These are phyloP conservation scores for Exophiala phaeomuriformis DNA, from an alignment of 2,329 filamentous ascomycete genomes.

Conservation along the genomic window DNA sequence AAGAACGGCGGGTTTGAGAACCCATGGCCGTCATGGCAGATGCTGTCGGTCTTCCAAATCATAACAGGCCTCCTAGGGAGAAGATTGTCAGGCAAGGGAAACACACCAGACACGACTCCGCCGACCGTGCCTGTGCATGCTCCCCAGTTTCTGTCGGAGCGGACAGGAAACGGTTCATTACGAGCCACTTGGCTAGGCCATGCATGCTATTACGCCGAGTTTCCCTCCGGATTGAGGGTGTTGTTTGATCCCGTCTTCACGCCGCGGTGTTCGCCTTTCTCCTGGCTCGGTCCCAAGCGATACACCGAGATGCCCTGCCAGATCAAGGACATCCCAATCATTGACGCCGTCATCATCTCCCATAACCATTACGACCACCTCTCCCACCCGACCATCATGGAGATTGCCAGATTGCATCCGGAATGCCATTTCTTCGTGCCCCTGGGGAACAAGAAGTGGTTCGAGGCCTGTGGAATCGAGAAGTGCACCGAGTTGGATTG, in stretches of 20 bases:
- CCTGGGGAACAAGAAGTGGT: conserved; percentile 76
- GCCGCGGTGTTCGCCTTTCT: conserved; percentile 72
- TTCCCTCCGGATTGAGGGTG: conserved; percentile 74
- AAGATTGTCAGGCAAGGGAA: conserved; percentile 44
- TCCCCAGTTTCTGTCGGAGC: conserved; percentile 58
- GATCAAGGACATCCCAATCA: conserved; percentile 64
- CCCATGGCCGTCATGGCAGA: conserved; percentile 38
- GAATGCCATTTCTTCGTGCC: conserved; percentile 83
- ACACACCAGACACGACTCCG: conserved; percentile 55
- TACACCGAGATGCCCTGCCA: conserved; percentile 71
- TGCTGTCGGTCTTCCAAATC: conserved; percentile 14
- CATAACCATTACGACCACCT: conserved; percentile 94
- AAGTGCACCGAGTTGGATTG: conserved; percentile 88
- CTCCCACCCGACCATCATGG: conserved; percentile 64
- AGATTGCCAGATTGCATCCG: conserved; percentile 64
- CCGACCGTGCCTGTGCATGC: conserved; percentile 60
- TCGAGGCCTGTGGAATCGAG: conserved; percentile 59
- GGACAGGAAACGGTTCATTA: conserved; percentile 51
- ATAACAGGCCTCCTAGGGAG: conserved; percentile 29
- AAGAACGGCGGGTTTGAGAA: conserved; percentile 36
- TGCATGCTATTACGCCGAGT: conserved; percentile 89
- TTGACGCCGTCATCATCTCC: conserved; percentile 60
- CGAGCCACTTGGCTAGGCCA: conserved; percentile 93
- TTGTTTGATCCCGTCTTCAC: conserved; percentile 94
- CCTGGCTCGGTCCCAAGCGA: conserved; percentile 61